Base-by-base conservation (phyloP, 1,139 yeast genomes). In the Candida dubliniensis region DNA sequence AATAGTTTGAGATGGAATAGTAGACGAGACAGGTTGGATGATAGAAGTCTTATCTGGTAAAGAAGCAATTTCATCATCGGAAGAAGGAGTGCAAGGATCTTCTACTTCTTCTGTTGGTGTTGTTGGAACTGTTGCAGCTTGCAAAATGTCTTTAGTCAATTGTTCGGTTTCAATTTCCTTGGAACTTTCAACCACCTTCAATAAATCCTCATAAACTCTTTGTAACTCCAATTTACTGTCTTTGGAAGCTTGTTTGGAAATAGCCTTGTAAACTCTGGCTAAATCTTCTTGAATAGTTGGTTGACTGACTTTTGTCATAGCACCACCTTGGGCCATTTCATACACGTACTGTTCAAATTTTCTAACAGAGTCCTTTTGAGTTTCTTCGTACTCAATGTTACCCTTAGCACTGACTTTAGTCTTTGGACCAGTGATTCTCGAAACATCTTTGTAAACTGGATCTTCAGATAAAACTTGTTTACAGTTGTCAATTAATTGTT, bases 241-340 rank as follows among this genome's bases (percentile, higher is more conserved):
- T 59, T 76, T 77, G 27, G 82, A 69, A 47, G 84, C 81, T 66
- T 87, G 91, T 59, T 81, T 83, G 50, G 86, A 76, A 50, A 88
- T 81, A 44, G 91, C 89, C 64, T 84, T 82, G 77, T 89, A 90
- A 52, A 89, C 87, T 63, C 84, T 81, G 40, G 90, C 82, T 64
- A 90, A 79, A 67, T 89, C 96, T 63, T 89, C 93, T 57, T 82
- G 82, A 59, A 87, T 84, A 42, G 95, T 80, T 59, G 93, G 89
- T 62, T 82, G 82, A 31, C 68, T 61, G 48, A 69, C 73, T 58
- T 76, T 82, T 52, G 98, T 88, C 64, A 88, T 72, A 55, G 82
- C 82, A 58, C 96, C 93, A 70, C 99, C 99, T 61, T 82, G 84
- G 44, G 98, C 96, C 98, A 93, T 91, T 68, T 89, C 96, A 63